Base-by-base conservation (phyloP, 805 yeast genomes). In the Starmerella khaoyaiensis region DNA sequence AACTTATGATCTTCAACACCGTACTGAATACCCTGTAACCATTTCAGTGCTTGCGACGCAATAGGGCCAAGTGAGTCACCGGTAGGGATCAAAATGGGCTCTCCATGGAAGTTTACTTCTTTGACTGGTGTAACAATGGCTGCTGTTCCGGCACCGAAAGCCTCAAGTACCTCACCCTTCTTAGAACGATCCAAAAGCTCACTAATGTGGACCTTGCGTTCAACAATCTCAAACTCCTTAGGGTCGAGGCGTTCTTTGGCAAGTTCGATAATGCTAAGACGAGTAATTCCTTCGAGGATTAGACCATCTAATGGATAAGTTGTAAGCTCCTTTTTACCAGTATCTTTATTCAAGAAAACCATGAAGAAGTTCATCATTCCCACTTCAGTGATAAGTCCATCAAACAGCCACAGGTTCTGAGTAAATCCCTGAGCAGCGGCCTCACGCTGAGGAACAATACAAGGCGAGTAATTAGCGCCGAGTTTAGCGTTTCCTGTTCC, bases 241-340 rank as follows among this genome's bases (percentile, higher is more conserved):
- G 76, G 64, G 49, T 75, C 72, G 48, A 87, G 71, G 54, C 74
- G 78, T 51, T 73, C 79, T 60, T 80, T 77, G 35, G 90, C 80
- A 45, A 87, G 68, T 28, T 69, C 64, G 50, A 87, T 65, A 42
- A 87, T 69, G 12, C 96, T 82, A 59, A 81, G 93, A 65, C 98
- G 77, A 36, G 95, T 84, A 52, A 87, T 93, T 66, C 98, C 98
- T 60, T 82, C 95, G 54, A 87, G 72, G 53, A 87, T 87, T 44
- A 95, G 86, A 49, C 98, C 98, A 55, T 90, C 97, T 50, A 90
- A 68, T 45, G 98, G 97, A 47, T 95, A 94, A 45, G 98, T 87
- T 33, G 74, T 93, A 50, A 87, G 71, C 65, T 87, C 97, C 56
- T 80, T 80, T 63, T 77, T 80, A 42, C 94, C 95, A 26, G 61